Conservation (phyloP, 768 basidiomycete species). For the Pilatotrama ljubarskyi region DNA sequence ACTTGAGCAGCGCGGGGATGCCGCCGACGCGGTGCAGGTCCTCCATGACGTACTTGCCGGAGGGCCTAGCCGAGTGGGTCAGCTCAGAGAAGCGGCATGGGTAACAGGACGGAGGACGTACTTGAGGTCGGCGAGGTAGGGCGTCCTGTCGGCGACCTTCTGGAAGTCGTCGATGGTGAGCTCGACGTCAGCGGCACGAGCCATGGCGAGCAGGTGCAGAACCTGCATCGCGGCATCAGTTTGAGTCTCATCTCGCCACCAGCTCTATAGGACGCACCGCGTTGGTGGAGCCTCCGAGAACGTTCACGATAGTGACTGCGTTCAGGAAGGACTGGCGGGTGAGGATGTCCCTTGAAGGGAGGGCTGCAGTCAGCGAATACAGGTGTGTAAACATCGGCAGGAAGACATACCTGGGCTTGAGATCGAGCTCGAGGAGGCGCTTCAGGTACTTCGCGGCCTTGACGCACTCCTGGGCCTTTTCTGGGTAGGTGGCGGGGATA, state of each 20-base stretch:
- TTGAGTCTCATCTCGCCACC: background rate
- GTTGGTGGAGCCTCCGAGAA: constrained; percentile 87
- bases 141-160: constrained; percentile 72
- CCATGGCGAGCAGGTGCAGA: constrained; percentile 82
- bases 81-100: too few relatives aligned
- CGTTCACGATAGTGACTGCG: constrained; percentile 76
- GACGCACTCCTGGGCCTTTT: constrained; percentile 81
- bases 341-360: constrained; percentile 52
- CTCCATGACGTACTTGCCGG: constrained; percentile 88
- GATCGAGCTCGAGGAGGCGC: constrained; percentile 68
- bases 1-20: constrained; percentile 82
- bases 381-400: too few relatives aligned
- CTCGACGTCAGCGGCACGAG: constrained; percentile 72
- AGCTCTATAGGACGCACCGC: constrained; percentile 48
- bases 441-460: constrained; percentile 78
- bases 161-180: constrained; percentile 89
- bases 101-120: constrained; percentile 32
- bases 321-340: constrained; percentile 77
- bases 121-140: constrained; percentile 84
- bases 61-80: constrained; percentile 50
- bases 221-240: constrained; percentile 46
- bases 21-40: constrained; percentile 87
- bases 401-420: constrained; percentile 66
- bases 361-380: too few relatives aligned
- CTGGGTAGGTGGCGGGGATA: constrained; percentile 71